Conservation (phyloP, 2,329 filamentous ascomycete genomes). For the Epichloe festucae region DNA sequence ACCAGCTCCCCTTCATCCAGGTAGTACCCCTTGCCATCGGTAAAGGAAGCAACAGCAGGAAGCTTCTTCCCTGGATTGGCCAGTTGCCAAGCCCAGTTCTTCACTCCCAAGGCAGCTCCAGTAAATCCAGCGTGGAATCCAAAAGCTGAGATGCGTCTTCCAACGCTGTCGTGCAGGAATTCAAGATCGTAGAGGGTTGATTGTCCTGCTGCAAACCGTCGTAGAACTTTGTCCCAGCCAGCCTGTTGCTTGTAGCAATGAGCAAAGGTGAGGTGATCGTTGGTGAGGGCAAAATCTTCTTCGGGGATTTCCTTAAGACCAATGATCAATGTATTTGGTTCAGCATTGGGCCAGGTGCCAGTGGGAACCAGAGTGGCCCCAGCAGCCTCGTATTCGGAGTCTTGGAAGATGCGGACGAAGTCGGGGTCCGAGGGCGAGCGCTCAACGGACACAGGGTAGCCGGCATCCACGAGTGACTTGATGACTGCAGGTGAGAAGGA, state of each 20-base stretch:
- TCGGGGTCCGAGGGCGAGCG: slow-evolving; percentile 20
- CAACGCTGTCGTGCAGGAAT: slow-evolving; percentile 63
- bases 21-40: slow-evolving; percentile 1
- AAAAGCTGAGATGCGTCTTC: slow-evolving; percentile 60
- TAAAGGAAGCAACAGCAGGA: slow-evolving; percentile 1
- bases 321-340: slow-evolving; percentile 56
- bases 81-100: slow-evolving; percentile 54
- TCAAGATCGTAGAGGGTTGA: slow-evolving; percentile 63
- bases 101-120: slow-evolving; percentile 58
- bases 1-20: slow-evolving; percentile 1
- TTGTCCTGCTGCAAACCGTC: slow-evolving; percentile 58
- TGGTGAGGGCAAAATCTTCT: slow-evolving; percentile 42
- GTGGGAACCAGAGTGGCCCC: slow-evolving; percentile 54
- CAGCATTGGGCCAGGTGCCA: slow-evolving; percentile 55
- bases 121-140: slow-evolving; percentile 67
- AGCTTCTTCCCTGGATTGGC: slow-evolving; percentile 10
- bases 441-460: slow-evolving; percentile 58
- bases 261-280: slow-evolving; percentile 11
- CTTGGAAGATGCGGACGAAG: slow-evolving; percentile 47
- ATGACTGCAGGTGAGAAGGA: slow-evolving; percentile 30
- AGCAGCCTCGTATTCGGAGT: slow-evolving; percentile 46
- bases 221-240: slow-evolving; percentile 69
- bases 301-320: slow-evolving; percentile 70
- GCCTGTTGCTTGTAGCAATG: slow-evolving; percentile 65
- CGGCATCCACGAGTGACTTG: slow-evolving; percentile 47